phyloP scores from a whole-genome alignment of 768 basidiomycete genomes.

The Auricularia auricula-judae region DNA sequence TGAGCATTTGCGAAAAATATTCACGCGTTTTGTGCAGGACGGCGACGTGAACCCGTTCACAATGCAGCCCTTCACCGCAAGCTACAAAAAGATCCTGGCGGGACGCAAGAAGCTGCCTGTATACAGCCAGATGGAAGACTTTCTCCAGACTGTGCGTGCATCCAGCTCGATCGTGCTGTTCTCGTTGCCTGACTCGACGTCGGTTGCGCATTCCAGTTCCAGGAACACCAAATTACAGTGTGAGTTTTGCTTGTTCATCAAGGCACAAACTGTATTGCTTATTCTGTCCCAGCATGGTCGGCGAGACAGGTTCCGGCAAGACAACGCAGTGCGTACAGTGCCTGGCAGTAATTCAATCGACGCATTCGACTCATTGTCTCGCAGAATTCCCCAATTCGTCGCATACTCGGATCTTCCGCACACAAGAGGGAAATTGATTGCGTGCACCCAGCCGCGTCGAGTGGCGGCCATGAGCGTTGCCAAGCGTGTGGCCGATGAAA shows the following conservation, averaged over 20 bases:
- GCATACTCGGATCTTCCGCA: slow-evolving; percentile 90
- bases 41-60: slow-evolving; percentile 85
- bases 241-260: slow-evolving; percentile 10
- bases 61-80: slow-evolving; percentile 56
- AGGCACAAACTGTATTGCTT: slow-evolving; percentile 4
- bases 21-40: slow-evolving; percentile 35
- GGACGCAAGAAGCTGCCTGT: slow-evolving; percentile 84
- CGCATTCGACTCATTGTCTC: neutral
- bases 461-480: slow-evolving; percentile 98
- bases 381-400: slow-evolving; percentile 92
- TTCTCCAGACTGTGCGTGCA: slow-evolving; percentile 70
- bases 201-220: slow-evolving; percentile 41
- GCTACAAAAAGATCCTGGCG: slow-evolving; percentile 81
- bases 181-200: slow-evolving; percentile 1
- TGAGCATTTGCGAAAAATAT: neutral
- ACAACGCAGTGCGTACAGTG: slow-evolving; percentile 69
- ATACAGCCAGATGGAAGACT: slow-evolving; percentile 85
- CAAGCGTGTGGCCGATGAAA: slow-evolving; percentile 96
- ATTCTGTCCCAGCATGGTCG: slow-evolving; percentile 45
- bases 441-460: slow-evolving; percentile 93
- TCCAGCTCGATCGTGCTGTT: neutral
- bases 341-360: neutral
- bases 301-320: slow-evolving; percentile 93
- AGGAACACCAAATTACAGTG: slow-evolving; percentile 71
- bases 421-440: slow-evolving; percentile 79